Base-by-base conservation (phyloP, 1,284 basidiomycete genomes). In the Xerocomus amazonicus region DNA sequence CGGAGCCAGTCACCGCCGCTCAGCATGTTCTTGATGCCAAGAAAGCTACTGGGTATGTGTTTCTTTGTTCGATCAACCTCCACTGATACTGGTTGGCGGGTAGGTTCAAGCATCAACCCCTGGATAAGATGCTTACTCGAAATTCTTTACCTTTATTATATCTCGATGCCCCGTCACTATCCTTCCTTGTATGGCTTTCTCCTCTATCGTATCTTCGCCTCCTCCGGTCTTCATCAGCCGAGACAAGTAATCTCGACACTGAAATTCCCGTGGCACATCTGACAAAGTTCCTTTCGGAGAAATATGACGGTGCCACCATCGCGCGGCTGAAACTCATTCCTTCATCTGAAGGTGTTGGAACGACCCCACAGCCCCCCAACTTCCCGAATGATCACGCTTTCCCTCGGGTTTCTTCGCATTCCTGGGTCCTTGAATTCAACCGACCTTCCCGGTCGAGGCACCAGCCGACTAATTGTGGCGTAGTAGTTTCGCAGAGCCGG, bases 351-450 rank as follows among this genome's bases (percentile, higher is more conserved):
- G 42, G 43, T 31, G 43, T 45, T 13, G 56, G 39, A 32, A 19
- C 32, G 23, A 45, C 53, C 3, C 26, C 54, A 8, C 56, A 50
- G 9, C 43, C 19, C 19, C 19, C 58, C n/a, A 54, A 49, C 19
- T 48, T 52, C 52, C 63, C 54, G 34, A 62, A 51, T n/a, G 58
- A 62, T 33, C 47, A 58, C 16, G 37, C 29, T 9, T 59, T 66
- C 16, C 58, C 66, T 2, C 50, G 53, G 7, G 35, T 56, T 14
- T 43, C 65, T 56, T 72, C 45, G 39, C 73, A 79, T 62, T 69
- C 73, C 1, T 90, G 86, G 84, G 70, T 82, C 10, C 74, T 90
- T 28, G 85, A 89, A 61, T 89, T 90, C 59, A 86, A 84, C 2
- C 45, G 50, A 14, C 49, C 62, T 12, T 70, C 77, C 31, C 56